Evolutionary conservation across 2,329 filamentous ascomycete species (phyloP), one percentile per base, ranked within the genome.

Genomic region (Hymenoscyphus linearis): DNA sequence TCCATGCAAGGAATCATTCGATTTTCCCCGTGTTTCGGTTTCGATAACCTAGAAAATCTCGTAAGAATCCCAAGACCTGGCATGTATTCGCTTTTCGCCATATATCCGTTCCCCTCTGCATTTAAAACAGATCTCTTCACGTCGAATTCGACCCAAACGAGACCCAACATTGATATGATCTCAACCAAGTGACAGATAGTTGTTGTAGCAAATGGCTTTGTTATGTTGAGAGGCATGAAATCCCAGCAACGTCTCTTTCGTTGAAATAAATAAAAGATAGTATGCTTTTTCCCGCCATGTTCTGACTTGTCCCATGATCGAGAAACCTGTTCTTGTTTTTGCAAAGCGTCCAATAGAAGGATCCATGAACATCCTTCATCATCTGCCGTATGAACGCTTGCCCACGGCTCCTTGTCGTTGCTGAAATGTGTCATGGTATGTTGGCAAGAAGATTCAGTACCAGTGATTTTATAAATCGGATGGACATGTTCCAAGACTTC

Each of bases 141-240:
- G 66, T 82, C 78, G 63, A 83, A 83, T 64, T 82, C 79, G 62
- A 78, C 80, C 82, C 82, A 84, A 69, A 83, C 76, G 2, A 84
- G 74, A 16, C 81, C 81, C 16, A 84, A 72, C 61, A 80, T 78
- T 4, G 80, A 80, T 27, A 80, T 73, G 64, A 84, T 79, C 73
- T 84, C 82, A 34, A 84, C 71, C 3, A 83, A 70, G 64, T 84
- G 82, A 59, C 78, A 82, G 62, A 84, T 80, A n/a, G 81, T 80
- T 0, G 78, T 82, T 0, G 79, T 83, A 2, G 80, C 80, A 56
- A 81, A 83, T 0, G 80, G 80, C 37, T 79, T 79, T 37, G 74
- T 76, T 56, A 82, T 69, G 35, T 74, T 73, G 1, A 73, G 59
- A 0, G 80, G 80, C 79, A 83, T 82, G 1, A 76, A 81, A 25